A percentile compares a stretch with the other conserved stretches of the same genome.
Conservation (phyloP, 306 rosid species). For the Biancaea sappan region DNA sequence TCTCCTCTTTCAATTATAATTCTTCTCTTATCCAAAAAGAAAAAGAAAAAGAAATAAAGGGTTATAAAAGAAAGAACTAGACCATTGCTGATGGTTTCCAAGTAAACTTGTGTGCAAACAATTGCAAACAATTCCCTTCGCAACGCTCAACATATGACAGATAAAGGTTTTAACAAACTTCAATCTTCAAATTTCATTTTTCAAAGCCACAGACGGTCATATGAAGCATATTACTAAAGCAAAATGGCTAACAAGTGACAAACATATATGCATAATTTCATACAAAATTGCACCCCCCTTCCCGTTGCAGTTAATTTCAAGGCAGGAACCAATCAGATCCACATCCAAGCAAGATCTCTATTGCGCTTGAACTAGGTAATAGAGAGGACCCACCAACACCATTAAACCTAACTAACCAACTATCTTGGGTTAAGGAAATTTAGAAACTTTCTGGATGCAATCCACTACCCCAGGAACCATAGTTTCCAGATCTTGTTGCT, state of each 20-base stretch:
- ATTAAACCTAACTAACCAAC: background rate
- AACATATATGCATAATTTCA: background rate
- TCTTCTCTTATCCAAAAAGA: background rate
- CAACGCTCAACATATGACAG: background rate
- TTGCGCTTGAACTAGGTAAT: constrained; percentile 4
- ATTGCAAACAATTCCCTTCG: background rate
- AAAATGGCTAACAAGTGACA: constrained; percentile 3
- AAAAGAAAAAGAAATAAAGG: background rate
- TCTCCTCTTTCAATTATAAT: background rate
- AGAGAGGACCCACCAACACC: constrained; percentile 9
- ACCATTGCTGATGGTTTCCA: constrained; percentile 20
- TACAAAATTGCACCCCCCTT: background rate
- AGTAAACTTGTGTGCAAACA: background rate
- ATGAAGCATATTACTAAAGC: constrained; percentile 16
- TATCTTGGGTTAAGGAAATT: constrained; percentile 9
- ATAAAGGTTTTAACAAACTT: constrained; percentile 3
- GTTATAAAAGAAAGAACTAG: constrained; percentile 16
- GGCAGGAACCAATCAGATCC: constrained; percentile 7
- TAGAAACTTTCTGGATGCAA: constrained; percentile 4
- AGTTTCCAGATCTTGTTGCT: background rate
- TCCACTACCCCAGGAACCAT: background rate
- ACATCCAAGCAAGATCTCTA: constrained; percentile 8
- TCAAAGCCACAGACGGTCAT: constrained; percentile 14
- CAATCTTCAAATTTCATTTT: background rate
- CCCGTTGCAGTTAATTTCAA: background rate